Evolutionary conservation across 495 filamentous ascomycete genomes (phyloP).

Genomic region (Hypoxylon cercidicola): DNA sequence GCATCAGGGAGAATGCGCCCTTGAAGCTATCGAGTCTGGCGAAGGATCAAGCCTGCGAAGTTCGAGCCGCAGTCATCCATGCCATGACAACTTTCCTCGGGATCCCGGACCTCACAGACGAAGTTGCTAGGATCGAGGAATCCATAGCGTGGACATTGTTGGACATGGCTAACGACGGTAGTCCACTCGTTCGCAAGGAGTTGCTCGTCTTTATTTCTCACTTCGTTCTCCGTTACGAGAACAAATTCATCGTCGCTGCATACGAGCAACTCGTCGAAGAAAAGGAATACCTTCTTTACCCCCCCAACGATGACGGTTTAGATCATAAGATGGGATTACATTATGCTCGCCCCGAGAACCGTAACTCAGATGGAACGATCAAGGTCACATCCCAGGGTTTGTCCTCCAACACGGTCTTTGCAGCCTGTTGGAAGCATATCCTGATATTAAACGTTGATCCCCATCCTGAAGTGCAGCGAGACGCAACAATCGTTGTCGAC

Average conservation of each 20-base stretch:
- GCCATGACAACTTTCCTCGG: slow-evolving; percentile 93
- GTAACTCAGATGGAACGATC: slow-evolving; percentile 61
- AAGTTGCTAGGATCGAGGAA: slow-evolving; percentile 90
- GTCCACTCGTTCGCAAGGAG: slow-evolving; percentile 91
- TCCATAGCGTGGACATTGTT: slow-evolving; percentile 84
- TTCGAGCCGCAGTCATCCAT: slow-evolving; percentile 90
- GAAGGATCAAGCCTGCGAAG: slow-evolving; percentile 92
- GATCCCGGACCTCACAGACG: slow-evolving; percentile 90
- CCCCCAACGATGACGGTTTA: slow-evolving; percentile 61
- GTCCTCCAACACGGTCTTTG: slow-evolving; percentile 87
- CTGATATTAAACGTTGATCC: slow-evolving; percentile 91
- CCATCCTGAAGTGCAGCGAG: slow-evolving; percentile 89
- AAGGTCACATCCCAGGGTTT: slow-evolving; percentile 63
- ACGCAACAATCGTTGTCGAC: slow-evolving; percentile 83
- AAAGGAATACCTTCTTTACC: slow-evolving; percentile 68
- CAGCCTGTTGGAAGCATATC: slow-evolving; percentile 92
- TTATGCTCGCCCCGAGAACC: slow-evolving; percentile 60
- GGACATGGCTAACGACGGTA: slow-evolving; percentile 89
- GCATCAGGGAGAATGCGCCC: slow-evolving; percentile 83
- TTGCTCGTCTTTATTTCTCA: slow-evolving; percentile 92
- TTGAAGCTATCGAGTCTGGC: slow-evolving; percentile 80
- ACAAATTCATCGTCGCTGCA: slow-evolving; percentile 89
- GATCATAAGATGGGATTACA: slow-evolving; percentile 67
- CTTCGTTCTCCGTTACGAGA: slow-evolving; percentile 90
- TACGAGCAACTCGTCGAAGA: slow-evolving; percentile 92